Evolutionary conservation across 768 basidiomycete genomes (phyloP), one percentile per base, ranked within the genome.

Genomic region (Cystobasidium tubakii): DNA sequence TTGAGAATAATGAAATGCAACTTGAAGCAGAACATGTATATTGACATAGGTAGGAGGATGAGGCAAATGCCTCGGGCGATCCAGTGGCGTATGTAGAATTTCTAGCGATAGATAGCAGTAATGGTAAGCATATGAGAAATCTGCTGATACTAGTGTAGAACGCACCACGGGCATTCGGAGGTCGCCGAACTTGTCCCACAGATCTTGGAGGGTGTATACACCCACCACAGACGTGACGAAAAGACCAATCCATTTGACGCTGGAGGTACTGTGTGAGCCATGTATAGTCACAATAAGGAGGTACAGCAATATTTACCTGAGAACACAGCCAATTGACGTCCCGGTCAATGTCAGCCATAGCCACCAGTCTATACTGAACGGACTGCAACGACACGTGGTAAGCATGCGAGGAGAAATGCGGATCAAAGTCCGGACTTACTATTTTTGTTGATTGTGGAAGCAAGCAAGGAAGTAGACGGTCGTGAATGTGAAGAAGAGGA

Each of bases 101-200:
- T 86, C 94, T 97, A 50, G 46, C 7, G 13, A 34, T 17, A 23
- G 0, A 50, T 62, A 10, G 77, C 39, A 25, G 46, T 43, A 57
- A 75, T 60, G 65, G 76, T 50, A 74, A 66, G 25, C 31, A n/a
- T 39, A 1, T 10, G n/a, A 15, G 0, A 31, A 23, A 25, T 0
- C 19, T 27, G 44, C 42, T 23, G 10, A 34, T 2, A 27, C 34
- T n/a, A 33, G 36, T 19, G 10, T 12, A 4, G 13, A 19, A 84
- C 91, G 76, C 81, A 96, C 94, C 74, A 86, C 84, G 33, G 91
- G 85, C 90, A 99, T 93, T 78, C 87, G 88, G 25, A 96, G 84
- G 81, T 99, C 94, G 9, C 95, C 95, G 81, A 97, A 94, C 82
- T 97, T 98, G 54, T 94, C 89, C 95, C 95, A 99, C 9, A 99